Evolutionary conservation across 1,139 yeast species (phyloP).

Genomic region (Blastobotrys serpentis): DNA sequence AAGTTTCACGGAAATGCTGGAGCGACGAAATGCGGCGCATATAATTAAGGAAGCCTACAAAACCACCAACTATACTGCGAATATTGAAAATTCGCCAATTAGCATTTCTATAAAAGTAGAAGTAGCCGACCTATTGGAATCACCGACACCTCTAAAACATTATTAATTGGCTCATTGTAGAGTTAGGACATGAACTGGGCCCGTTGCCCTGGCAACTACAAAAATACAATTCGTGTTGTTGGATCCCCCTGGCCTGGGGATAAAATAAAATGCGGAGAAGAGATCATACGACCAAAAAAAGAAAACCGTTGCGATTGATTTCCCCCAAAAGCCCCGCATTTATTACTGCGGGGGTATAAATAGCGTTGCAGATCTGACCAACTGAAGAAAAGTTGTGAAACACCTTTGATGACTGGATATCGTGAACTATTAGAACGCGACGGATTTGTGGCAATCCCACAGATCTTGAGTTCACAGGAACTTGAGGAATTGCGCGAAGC

Average conservation of each 20-base stretch:
- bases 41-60: not conserved
- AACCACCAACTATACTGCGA: not conserved
- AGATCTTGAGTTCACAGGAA: constrained; percentile 46
- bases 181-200: not conserved
- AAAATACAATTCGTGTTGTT: too few species aligned
- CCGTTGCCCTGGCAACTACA: too few species aligned
- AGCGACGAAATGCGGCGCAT: too few species aligned
- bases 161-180: too few species aligned
- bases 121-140: too few species aligned
- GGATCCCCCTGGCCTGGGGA: too few species aligned
- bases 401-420: constrained; percentile 4
- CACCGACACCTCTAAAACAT: too few species aligned
- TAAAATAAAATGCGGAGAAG: too few species aligned
- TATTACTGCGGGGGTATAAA: not conserved
- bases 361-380: not conserved
- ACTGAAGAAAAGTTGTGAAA: not conserved
- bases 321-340: not conserved
- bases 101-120: too few species aligned
- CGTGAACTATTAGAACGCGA: constrained; percentile 23
- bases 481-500: constrained; percentile 43
- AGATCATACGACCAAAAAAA: not conserved
- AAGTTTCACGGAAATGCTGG: too few species aligned
- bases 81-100: too few species aligned
- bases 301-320: too few species aligned
- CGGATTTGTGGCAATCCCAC: constrained; percentile 49